phyloP scores from a whole-genome alignment of 2,329 filamentous ascomycete genomes.

The Cordyceps javanica region DNA sequence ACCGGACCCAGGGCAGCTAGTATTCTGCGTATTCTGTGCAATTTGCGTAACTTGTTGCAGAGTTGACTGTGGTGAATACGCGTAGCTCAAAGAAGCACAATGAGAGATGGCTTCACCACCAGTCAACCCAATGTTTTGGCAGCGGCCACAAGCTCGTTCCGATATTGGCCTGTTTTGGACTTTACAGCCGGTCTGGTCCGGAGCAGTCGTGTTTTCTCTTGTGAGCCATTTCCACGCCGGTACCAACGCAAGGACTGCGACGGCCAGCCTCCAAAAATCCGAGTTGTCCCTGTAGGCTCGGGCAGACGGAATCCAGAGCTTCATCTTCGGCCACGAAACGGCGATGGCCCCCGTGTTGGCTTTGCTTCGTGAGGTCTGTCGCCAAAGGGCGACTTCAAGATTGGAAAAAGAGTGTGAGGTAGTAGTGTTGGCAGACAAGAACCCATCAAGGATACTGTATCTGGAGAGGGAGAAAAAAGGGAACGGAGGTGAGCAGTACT shows the following conservation, averaged over 20 bases:
- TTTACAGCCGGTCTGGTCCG: neutral
- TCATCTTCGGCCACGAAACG: neutral
- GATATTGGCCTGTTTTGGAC: neutral
- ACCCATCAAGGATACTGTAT: slow-evolving; percentile 4
- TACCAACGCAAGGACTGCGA: neutral
- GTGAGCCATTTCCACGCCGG: neutral
- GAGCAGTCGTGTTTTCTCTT: neutral
- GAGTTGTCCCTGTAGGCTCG: neutral
- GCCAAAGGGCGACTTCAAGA: neutral
- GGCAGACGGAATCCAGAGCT: neutral
- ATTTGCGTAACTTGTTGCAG: neutral
- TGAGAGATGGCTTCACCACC: neutral
- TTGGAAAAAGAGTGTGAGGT: neutral
- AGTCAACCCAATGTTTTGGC: neutral
- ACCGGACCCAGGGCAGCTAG: neutral
- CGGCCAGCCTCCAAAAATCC: neutral
- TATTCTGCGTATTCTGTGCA: neutral
- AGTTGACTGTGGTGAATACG: neutral
- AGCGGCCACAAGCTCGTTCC: neutral
- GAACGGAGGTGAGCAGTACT: slow-evolving; percentile 7
- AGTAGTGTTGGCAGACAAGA: neutral
- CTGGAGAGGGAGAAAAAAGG: neutral
- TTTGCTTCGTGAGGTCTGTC: neutral
- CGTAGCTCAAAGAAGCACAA: neutral
- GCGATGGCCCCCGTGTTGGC: neutral